Percentiles rank a stretch among this genome's conserved stretches.
phyloP scores from a whole-genome alignment of 306 rosid genomes.

The Fragaria vesca region DNA sequence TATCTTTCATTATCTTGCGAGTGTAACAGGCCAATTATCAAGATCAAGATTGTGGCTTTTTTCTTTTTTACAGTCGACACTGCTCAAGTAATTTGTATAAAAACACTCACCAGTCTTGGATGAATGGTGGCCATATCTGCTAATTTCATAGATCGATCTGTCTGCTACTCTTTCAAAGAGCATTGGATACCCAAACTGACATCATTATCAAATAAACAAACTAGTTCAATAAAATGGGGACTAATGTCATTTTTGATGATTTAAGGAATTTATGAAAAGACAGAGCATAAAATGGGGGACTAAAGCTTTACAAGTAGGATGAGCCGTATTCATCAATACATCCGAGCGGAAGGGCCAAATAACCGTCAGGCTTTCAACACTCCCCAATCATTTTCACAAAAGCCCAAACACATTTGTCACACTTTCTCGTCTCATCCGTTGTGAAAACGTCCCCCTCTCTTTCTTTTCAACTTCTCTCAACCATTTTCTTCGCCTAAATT shows the following conservation, averaged over 20 bases:
- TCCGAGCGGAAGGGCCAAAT: not conserved
- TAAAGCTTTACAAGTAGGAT: not conserved
- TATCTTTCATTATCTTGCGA: not conserved
- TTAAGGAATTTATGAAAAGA: not conserved
- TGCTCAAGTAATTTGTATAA: slow-evolving; percentile 17
- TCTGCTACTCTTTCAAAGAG: not conserved
- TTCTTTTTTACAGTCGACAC: not conserved
- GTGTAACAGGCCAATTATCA: slow-evolving; percentile 21
- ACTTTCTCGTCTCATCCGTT: not conserved
- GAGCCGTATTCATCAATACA: too few relatives aligned
- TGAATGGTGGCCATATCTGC: slow-evolving; percentile 6
- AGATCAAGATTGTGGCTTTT: slow-evolving; percentile 16
- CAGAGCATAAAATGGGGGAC: not conserved
- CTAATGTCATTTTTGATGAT: too few relatives aligned
- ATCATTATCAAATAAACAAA: not conserved
- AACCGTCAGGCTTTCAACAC: too few relatives aligned
- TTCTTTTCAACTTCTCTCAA: not conserved
- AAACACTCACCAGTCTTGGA: slow-evolving; percentile 5
- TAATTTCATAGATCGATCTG: not conserved
- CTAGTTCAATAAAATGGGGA: not conserved
- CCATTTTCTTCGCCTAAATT: not conserved
- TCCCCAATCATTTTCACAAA: not conserved
- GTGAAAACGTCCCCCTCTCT: not conserved
- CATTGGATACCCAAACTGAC: not conserved
- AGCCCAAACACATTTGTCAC: slow-evolving; percentile 9